Evolutionary conservation across 164 flowering plant species (phyloP), one percentile per base, ranked within the genome.

Genomic region (Umbilicus rupestris): DNA sequence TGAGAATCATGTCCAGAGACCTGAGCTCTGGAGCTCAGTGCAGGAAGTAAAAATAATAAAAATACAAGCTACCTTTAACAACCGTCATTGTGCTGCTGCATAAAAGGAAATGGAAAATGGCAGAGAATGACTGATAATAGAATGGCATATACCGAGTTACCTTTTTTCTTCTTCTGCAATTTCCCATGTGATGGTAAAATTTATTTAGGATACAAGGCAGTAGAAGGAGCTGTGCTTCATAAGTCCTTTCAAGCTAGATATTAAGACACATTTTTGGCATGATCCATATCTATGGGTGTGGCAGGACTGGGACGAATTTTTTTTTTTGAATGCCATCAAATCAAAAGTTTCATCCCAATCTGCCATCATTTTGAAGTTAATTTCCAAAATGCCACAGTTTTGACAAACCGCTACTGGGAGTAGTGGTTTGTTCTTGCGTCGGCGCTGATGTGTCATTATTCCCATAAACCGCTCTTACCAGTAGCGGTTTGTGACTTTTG

Each of bases 121-220:
- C 9, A 52, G 15, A 12, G 3, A 52, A 52, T 22, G n/a, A n/a
- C n/a, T 52, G 58, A 52, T 52, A 30, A 52, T 52, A 14, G 24
- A 7, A 20, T 52, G 58, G 28, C 30, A 26, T 55, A 26, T 55
- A 55, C 5, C n/a, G n/a, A n/a, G n/a, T n/a, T n/a, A n/a, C n/a
- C n/a, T n/a, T n/a, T n/a, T 9, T 26, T 3, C 6, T 12, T 28
- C 14, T 55, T 28, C 60, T 55, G 33, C 19, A 52, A 26, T 55
- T 55, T 55, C 60, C 30, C 60, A 55, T 55, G 58, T 9, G 29
- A 52, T 52, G 58, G 58, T 24, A 22, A 52, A 52, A 41, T 14
- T 4, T 24, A 3, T 52, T 52, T 7, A 1, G 28, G 60, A 28
- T 19, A 28, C 3, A 17, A 55, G 33, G 33, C 16, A 26, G 33